Evolutionary conservation across 345 rosid species (phyloP), one percentile per base, ranked within the genome.

Genomic region (Eucalyptus polybractea): DNA sequence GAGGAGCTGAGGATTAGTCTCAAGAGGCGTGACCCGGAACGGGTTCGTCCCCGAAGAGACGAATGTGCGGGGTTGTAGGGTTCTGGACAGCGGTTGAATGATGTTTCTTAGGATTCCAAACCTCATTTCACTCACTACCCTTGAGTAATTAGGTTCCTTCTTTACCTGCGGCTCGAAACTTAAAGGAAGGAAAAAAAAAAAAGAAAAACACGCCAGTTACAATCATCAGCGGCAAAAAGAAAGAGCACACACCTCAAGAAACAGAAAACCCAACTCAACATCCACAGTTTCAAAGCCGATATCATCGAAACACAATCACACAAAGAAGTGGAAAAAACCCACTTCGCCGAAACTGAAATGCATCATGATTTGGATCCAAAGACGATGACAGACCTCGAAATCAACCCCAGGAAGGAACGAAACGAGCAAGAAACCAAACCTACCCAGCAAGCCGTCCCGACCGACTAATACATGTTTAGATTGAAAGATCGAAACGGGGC

Each of bases 21-120:
- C 40, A 44, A 87, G 86, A 86, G 91, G 88, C 80, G 90, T 72
- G 49, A 90, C 80, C 4, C 76, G 86, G 56, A 93, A 87, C 37
- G 92, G 29, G 86, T 90, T 72, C 88, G 94, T 53, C 8, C 80
- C 85, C 67, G 88, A 91, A 87, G 85, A 53, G 50, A 85, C 31
- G 50, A 91, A 85, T 58, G 91, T 31, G 29, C 92, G 95, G 29
- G 95, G 91, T 80, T 76, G 37, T 37, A 94, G 88, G 81, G 94
- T 89, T 93, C 95, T 93, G 49, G 94, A 91, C 3, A 96, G 88
- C 27, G 98, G 94, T 76, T 94, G 94, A 50, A 92, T 6, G 29
- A 94, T 89, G 86, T 92, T 33, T 90, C 94, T 93, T 13, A 96
- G 89, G 51, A 91, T 92, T 19, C 95, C 95, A 42, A 95, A 93